Evolutionary conservation across 352 stramenopile species (phyloP), one percentile per base, ranked within the genome.

Genomic region (Pythium diclinum): DNA sequence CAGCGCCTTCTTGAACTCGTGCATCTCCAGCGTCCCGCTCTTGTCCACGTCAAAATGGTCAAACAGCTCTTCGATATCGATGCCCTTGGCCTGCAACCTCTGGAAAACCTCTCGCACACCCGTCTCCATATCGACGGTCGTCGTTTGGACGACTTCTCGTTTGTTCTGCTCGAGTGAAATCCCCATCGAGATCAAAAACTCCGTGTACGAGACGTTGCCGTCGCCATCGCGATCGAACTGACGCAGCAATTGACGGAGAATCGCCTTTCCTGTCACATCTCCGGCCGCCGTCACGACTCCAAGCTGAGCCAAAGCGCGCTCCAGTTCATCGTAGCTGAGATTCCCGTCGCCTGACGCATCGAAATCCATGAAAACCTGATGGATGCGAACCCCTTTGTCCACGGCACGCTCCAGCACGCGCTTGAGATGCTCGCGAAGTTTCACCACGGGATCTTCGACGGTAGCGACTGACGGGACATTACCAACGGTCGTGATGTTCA

Each of bases 181-280:
- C 2, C 76, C 76, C n/a, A 93, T 53, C 2, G 75, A 81, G 25
- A 71, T 56, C 9, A 93, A 69, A 52, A 97, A 96, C 52, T 97
- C 90, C 1, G 71, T 59, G 60, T 95, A 89, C 10, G 87, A 91
- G 19, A 97, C 82, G 2, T 57, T 70, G 0, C 82, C 85, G 49
- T 94, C 75, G 17, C 72, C 67, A 52, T 94, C 72, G 38, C 62
- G 64, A 40, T 95, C 84, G 16, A 94, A 74, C 42, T 81, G 72
- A 0, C 19, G 33, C 19, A 94, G 61, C 2, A 94, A 61, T 5
- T 60, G 59, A n/a, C 66, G 61, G 23, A 92, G 67, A 8, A 40
- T 63, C 10, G 46, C 28, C 28, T 55, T 59, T 3, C 34, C 36
- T 13, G 44, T 10, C 10, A 71, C 68, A 51, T 88, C 61, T 10